phyloP scores from a whole-genome alignment of 306 rosid species.

The Malus orientalis region DNA sequence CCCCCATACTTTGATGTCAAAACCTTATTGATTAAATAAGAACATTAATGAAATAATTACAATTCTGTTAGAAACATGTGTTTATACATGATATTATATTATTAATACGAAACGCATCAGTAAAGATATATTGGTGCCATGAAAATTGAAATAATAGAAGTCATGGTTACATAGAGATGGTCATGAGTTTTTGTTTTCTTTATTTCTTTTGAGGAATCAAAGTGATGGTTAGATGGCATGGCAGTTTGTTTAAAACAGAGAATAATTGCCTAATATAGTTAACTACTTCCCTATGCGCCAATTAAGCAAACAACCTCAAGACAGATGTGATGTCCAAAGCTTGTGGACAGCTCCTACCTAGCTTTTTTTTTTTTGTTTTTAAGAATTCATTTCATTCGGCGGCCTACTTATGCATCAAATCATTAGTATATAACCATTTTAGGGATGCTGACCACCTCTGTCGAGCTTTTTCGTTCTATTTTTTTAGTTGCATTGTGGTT shows the following conservation, averaged over 20 bases:
- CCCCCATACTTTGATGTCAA: background rate
- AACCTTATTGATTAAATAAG: background rate
- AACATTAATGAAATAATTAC: too few relatives aligned
- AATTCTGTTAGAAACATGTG: too few relatives aligned
- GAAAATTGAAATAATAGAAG: too few relatives aligned
- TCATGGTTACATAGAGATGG: too few relatives aligned
- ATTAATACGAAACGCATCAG: rapidly evolving
- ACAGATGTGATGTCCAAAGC: background rate
- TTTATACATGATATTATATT: too few relatives aligned
- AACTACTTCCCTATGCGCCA: background rate
- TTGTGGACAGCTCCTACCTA: background rate
- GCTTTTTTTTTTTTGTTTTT: background rate
- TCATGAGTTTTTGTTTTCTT: background rate
- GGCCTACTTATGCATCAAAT: background rate
- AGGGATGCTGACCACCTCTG: background rate
- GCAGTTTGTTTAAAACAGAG: background rate
- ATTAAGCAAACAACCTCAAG: background rate
- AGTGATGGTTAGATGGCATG: background rate
- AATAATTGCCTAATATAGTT: background rate
- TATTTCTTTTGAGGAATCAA: background rate
- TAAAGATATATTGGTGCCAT: too few relatives aligned
- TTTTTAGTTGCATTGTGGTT: too few relatives aligned
- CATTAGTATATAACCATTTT: background rate
- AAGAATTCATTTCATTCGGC: background rate
- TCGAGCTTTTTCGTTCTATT: background rate